These are phyloP conservation scores for Echeveria elegans DNA, from an alignment of 164 flowering plant species.

Conservation along the genomic window DNA sequence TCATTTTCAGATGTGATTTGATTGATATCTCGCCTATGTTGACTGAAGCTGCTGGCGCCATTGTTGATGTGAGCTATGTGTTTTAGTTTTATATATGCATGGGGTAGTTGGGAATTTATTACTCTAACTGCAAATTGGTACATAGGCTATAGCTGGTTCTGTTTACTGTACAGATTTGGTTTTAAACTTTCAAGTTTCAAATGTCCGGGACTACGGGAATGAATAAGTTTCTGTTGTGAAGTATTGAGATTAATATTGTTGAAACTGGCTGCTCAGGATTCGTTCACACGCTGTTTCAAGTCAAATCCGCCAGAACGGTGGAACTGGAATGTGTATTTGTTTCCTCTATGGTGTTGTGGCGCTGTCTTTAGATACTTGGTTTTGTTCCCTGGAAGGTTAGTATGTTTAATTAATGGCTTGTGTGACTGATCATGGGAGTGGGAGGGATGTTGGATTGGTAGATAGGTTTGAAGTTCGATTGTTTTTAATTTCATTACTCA, in stretches of 20 bases:
- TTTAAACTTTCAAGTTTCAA: background rate
- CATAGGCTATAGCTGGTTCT: background rate
- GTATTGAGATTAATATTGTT: background rate
- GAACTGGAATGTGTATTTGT: conserved; percentile 83
- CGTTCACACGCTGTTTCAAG: conserved; percentile 96
- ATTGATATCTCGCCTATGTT: conserved; percentile 80
- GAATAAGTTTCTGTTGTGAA: background rate
- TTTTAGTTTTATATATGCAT: background rate
- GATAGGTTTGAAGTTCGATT: background rate
- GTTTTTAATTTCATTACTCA: background rate
- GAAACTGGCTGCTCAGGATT: conserved; percentile 47
- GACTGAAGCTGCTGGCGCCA: conserved; percentile 93
- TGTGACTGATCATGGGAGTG: no score
- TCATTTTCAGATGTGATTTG: conserved; percentile 58
- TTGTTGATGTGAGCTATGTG: conserved; percentile 50
- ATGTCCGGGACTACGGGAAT: background rate
- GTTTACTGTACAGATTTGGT: background rate
- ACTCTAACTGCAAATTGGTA: background rate
- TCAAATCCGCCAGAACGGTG: conserved; percentile 95
- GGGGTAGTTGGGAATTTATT: conserved; percentile 3
- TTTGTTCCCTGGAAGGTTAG: background rate
- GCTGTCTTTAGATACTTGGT: background rate
- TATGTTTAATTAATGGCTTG: no score
- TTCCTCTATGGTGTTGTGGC: conserved; percentile 5
- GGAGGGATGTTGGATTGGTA: no score